A percentile compares a stretch with the other conserved stretches of the same genome.
phyloP scores from a whole-genome alignment of 1,139 yeast genomes.

The Meyerozyma elateridarum region DNA sequence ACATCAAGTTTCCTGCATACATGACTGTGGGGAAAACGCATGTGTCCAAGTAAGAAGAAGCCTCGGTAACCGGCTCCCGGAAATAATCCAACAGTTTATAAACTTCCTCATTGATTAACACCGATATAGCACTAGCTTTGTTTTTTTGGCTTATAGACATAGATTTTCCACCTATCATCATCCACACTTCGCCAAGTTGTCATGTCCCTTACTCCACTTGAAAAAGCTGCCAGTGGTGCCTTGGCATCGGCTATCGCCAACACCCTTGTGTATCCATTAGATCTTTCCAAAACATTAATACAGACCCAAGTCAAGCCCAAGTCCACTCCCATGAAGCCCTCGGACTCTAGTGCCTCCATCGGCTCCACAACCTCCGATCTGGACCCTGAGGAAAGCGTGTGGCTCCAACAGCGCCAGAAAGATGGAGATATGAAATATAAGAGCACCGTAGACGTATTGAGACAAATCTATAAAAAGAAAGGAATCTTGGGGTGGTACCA shows the following conservation, averaged over 20 bases:
- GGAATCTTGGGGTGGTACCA: constrained; percentile 74
- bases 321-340: constrained; percentile 9
- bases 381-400: constrained; percentile 27
- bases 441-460: constrained; percentile 60
- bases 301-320: constrained; percentile 54
- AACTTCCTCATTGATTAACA: too few species aligned
- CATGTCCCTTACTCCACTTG: constrained; percentile 52
- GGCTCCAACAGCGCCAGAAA: constrained; percentile 15
- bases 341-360: constrained; percentile 7
- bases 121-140: too few species aligned
- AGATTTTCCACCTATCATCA: too few species aligned
- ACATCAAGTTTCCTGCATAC: too few species aligned
- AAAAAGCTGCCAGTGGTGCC: constrained; percentile 82
- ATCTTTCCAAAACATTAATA: constrained; percentile 65
- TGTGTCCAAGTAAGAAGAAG: neutral
- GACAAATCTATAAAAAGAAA: constrained; percentile 49
- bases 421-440: constrained; percentile 42
- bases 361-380: constrained; percentile 9
- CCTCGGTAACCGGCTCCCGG: constrained; percentile 2
- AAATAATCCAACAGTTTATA: too few species aligned
- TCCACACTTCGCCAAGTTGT: neutral
- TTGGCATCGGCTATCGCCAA: constrained; percentile 81
- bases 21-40: constrained; percentile 4
- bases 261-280: constrained; percentile 72
- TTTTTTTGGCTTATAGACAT: too few species aligned